Percentiles rank a stretch among this genome's conserved stretches.
Conservation (phyloP, 2,329 filamentous ascomycete genomes). For the Triangularia verruculosa region DNA sequence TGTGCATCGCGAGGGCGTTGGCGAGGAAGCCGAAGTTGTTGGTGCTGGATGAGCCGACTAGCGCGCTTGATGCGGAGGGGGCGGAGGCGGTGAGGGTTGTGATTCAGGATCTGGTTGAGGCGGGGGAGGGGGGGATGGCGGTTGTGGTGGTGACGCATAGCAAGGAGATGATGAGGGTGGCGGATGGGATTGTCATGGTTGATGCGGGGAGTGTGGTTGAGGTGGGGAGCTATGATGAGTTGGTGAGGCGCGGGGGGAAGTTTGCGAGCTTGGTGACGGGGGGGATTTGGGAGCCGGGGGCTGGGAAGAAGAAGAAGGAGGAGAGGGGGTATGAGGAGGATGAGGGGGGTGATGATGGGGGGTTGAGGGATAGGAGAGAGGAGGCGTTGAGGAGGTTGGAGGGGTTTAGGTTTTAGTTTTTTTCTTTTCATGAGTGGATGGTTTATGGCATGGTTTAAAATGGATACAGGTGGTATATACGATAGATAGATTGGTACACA, state of each 20-base stretch:
- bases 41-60: conserved; percentile 84
- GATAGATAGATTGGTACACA: not conserved
- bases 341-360: conserved; percentile 4
- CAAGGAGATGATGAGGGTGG: conserved; percentile 80
- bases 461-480: not conserved
- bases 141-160: conserved; percentile 81
- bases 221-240: conserved; percentile 60
- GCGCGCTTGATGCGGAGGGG: conserved; percentile 69
- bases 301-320: not conserved
- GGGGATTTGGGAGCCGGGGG: conserved; percentile 25
- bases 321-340: conserved; percentile 1
- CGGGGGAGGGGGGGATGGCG: conserved; percentile 47
- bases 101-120: conserved; percentile 51
- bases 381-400: conserved; percentile 20
- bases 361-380: not conserved
- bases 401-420: conserved; percentile 15
- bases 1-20: conserved; percentile 78
- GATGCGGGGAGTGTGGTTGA: conserved; percentile 66
- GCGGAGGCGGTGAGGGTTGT: conserved; percentile 63
- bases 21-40: conserved; percentile 68
- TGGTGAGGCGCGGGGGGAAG: conserved; percentile 46
- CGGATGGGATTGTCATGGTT: conserved; percentile 69
- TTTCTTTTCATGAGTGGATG: conserved; percentile 6
- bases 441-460: not conserved
- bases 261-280: conserved; percentile 49